Base-by-base conservation (phyloP, 108 stramenopile genomes). In the Discostella stelligeroides region DNA sequence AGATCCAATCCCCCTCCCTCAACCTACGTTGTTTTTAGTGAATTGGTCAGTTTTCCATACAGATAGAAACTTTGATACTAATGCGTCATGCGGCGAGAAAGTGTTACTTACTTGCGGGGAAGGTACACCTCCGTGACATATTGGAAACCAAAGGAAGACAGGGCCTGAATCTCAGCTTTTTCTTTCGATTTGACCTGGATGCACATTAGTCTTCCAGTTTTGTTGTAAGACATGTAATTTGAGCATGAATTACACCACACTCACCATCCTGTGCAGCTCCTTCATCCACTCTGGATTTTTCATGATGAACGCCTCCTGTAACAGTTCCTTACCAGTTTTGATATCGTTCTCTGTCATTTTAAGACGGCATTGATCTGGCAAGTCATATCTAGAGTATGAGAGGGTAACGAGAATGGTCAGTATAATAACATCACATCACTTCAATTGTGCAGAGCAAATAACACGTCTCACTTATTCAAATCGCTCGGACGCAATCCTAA, bases 131-230 rank as follows among this genome's bases (percentile, higher is more conserved):
- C 92, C 13, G 98, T 97, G 27, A 98, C 83, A 75, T 97, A 98
- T 68, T 98, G 98, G 76, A 98, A 98, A 6, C 98, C 98, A 87
- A 96, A 97, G 24, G 90, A 88, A 0, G 89, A 91, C 60, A 97
- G 81, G 4, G 95, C 96, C 90, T 97, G 98, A 53, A 98, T 98
- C 81, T 98, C 98, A 1, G 98, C 98, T 86, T 97, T 98, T 42
- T 96, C 87, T 82, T 97, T 98, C 7, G 92, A 91, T 62, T 92
- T 94, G 62, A 98, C 84, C 95, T 86, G 0, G 42, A 50, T 45
- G 0, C 28, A 51, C 13, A 18, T 46, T 1, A 54, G 53, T 27
- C 0, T 4, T 29, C 18, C 28, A 50, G 37, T 20, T 6, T 53
- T 40, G 0, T 21, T 23, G 15, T 21, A 10, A 57, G 25, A n/a